Evolutionary conservation across 169 alveolate genomes (phyloP), one percentile per base, ranked within the genome.

Genomic region (Eimeria brunetti): DNA sequence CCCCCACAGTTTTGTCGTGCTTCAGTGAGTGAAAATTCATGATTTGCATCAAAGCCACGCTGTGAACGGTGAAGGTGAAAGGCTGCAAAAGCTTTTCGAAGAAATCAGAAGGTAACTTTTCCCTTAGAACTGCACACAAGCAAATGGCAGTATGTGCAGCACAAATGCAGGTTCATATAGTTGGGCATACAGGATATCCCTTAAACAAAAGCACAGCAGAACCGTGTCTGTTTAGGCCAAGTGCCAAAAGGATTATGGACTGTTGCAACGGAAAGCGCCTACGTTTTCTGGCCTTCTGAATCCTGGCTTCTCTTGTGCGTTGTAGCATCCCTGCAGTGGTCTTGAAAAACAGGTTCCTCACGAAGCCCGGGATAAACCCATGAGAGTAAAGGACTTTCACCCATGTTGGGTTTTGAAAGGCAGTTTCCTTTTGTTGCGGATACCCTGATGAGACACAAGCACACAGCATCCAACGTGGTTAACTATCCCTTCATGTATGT

Each of bases 21-120:
- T 67, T 81, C 88, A 93, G 36, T 1, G 93, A 83, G 81, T 93
- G 96, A 51, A 75, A 93, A 56, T 93, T 84, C 24, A 83, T 64
- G 24, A 93, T 58, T 69, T 93, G 96, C 96, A 69, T 51, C 1
- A 93, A 88, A 58, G 94, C 96, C 3, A 64, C 92, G 71, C 96
- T 93, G 89, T 93, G 96, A 8, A 60, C 96, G 24, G 96, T 93
- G 80, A 83, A 93, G 30, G 7, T 64, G 85, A 93, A 93, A 14
- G 94, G 93, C 12, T 16, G 14, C 41, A 93, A 60, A 6, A 86
- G 93, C 33, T n/a, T 86, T 5, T 64, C 46, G 93, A 86, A 86
- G 49, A 86, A 86, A 9, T 44, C 3, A 27, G 93, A 18, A 11
- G 93, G 93, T 62, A 86, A 36, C 20, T 41, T 86, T 60, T 86